Conservation (phyloP, 2,329 filamentous ascomycete species). For the Orbilia blumenaviensis region DNA sequence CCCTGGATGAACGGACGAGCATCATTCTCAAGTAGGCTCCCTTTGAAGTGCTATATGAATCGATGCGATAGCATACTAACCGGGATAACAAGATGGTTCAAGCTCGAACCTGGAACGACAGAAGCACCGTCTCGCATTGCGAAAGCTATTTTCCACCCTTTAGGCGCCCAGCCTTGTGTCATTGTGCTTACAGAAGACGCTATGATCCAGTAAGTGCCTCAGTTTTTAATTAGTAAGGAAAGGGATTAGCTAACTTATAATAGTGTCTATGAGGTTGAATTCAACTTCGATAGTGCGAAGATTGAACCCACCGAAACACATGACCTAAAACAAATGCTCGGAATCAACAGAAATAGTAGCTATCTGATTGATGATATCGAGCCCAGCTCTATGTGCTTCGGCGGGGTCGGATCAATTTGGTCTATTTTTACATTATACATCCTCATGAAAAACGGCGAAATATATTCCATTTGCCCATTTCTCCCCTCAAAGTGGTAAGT, state of each 20-base stretch:
- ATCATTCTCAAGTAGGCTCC: slow-evolving; percentile 35
- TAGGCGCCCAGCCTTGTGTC: slow-evolving; percentile 44
- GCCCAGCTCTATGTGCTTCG: slow-evolving; percentile 88
- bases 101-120: slow-evolving; percentile 6
- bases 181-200: slow-evolving; percentile 48
- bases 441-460: slow-evolving; percentile 91
- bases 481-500: slow-evolving; percentile 87
- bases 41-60: not conserved
- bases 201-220: slow-evolving; percentile 29
- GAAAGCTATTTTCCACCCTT: slow-evolving; percentile 44
- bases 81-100: slow-evolving; percentile 18
- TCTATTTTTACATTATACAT: slow-evolving; percentile 96
- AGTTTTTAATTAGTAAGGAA: too few relatives aligned
- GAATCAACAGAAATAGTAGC: slow-evolving; percentile 76
- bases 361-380: slow-evolving; percentile 95
- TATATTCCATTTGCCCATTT: slow-evolving; percentile 91
- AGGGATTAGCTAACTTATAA: not conserved
- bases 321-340: slow-evolving; percentile 86
- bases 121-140: slow-evolving; percentile 5
- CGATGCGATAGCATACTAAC: not conserved
- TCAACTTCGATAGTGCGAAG: slow-evolving; percentile 25
- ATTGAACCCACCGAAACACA: slow-evolving; percentile 61
- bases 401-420: slow-evolving; percentile 79
- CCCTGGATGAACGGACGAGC: slow-evolving; percentile 31
- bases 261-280: slow-evolving; percentile 50